A percentile compares a stretch with the other conserved stretches of the same genome.
These are phyloP conservation scores for Pneumocystis oryctolagi DNA, from an alignment of 1,139 yeast species.

Conservation along the genomic window DNA sequence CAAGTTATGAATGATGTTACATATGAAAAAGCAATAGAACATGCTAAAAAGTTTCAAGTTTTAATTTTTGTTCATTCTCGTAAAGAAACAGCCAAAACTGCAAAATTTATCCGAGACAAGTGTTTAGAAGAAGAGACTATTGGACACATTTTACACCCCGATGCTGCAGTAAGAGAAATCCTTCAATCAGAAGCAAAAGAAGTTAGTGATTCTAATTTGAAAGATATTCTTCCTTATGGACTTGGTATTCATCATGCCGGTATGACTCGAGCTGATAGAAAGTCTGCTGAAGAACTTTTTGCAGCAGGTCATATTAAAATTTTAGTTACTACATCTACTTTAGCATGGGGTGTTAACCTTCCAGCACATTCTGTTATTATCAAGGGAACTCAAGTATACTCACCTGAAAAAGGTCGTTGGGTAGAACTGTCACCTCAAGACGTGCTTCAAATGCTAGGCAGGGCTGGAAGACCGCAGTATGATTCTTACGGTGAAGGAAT, in stretches of 20 bases:
- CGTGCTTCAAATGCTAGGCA: constrained; percentile 81
- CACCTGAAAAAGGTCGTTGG: constrained; percentile 84
- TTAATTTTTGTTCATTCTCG: constrained; percentile 89
- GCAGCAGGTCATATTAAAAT: constrained; percentile 75
- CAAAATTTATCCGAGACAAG: constrained; percentile 53
- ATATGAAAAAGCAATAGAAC: constrained; percentile 62
- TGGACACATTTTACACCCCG: constrained; percentile 34
- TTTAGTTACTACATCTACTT: constrained; percentile 82
- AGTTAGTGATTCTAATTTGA: constrained; percentile 40
- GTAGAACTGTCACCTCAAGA: constrained; percentile 84
- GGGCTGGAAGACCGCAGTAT: constrained; percentile 95
- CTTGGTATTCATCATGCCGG: constrained; percentile 96
- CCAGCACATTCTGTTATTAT: constrained; percentile 95
- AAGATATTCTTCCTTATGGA: constrained; percentile 51
- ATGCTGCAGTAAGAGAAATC: constrained; percentile 49
- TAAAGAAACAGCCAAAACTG: constrained; percentile 78
- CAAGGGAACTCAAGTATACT: constrained; percentile 87
- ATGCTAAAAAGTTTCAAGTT: constrained; percentile 54
- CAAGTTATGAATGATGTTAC: constrained; percentile 87
- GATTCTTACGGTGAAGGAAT: constrained; percentile 90
- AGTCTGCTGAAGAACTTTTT: constrained; percentile 68
- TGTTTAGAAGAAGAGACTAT: constrained; percentile 42
- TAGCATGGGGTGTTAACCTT: constrained; percentile 97
- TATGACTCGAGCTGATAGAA: constrained; percentile 54
- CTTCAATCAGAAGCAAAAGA: constrained; percentile 47